Conservation (phyloP, 805 yeast species). For the Pichia californica region DNA sequence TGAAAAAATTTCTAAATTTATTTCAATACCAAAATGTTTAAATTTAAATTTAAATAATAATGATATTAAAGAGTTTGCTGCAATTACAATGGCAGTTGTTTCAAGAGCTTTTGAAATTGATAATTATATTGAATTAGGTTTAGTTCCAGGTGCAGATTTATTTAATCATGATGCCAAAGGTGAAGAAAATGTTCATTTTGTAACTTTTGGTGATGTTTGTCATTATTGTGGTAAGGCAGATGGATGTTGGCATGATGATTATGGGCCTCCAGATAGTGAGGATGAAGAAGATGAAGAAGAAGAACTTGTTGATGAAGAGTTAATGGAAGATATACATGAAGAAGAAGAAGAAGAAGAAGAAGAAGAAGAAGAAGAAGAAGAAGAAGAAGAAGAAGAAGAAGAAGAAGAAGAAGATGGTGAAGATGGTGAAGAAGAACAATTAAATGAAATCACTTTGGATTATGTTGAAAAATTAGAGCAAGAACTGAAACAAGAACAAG, state of each 20-base stretch:
- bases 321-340: no score
- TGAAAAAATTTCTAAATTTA: constrained; percentile 14
- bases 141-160: constrained; percentile 89
- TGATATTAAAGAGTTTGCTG: constrained; percentile 46
- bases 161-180: constrained; percentile 62
- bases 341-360: neutral
- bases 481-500: constrained; percentile 6
- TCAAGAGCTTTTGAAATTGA: constrained; percentile 83
- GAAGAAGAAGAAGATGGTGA: constrained; percentile 18
- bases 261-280: constrained; percentile 26
- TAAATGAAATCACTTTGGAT: constrained; percentile 1
- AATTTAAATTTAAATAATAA: neutral
- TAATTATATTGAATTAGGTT: constrained; percentile 59
- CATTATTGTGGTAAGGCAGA: constrained; percentile 27
- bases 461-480: neutral
- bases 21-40: constrained; percentile 30
- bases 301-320: constrained; percentile 20
- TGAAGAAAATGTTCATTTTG: constrained; percentile 63
- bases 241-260: constrained; percentile 28
- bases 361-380: constrained; percentile 14
- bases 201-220: constrained; percentile 37
- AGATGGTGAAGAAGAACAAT: constrained; percentile 21
- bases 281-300: constrained; percentile 26
- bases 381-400: constrained; percentile 15
- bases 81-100: constrained; percentile 53